Percentiles rank a stretch among this genome's conserved stretches.
phyloP scores from a whole-genome alignment of 2,329 filamentous ascomycete genomes.

The Cercospora janseana region DNA sequence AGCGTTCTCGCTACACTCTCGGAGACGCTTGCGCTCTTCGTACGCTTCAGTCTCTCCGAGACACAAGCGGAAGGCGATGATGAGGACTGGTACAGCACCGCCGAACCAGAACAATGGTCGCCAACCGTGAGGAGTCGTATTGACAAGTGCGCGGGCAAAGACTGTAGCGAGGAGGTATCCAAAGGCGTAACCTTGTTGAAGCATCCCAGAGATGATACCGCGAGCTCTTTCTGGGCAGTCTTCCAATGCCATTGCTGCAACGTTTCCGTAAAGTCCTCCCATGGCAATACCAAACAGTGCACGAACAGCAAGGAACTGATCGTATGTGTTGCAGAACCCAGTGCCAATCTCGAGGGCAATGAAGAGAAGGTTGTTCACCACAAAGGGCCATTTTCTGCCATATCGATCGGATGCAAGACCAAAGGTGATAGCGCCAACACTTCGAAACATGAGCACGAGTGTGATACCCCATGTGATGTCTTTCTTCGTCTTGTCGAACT shows the following conservation, averaged over 20 bases:
- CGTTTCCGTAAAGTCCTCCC: slow-evolving; percentile 63
- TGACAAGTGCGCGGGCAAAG: slow-evolving; percentile 58
- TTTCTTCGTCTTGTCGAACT: slow-evolving; percentile 54
- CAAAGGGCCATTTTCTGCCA: slow-evolving; percentile 49
- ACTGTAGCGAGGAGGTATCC: slow-evolving; percentile 57
- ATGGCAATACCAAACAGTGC: slow-evolving; percentile 64
- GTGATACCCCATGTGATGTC: slow-evolving; percentile 61
- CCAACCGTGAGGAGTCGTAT: slow-evolving; percentile 78
- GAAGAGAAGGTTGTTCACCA: slow-evolving; percentile 61
- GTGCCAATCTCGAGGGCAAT: slow-evolving; percentile 61
- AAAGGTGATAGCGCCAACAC: slow-evolving; percentile 58
- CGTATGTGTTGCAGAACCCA: slow-evolving; percentile 58
- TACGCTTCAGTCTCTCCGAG: slow-evolving; percentile 78
- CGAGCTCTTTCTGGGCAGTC: slow-evolving; percentile 59
- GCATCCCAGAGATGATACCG: slow-evolving; percentile 60
- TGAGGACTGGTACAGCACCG: slow-evolving; percentile 72
- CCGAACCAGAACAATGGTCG: slow-evolving; percentile 87
- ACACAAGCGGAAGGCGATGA: slow-evolving; percentile 74
- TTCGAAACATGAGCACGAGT: slow-evolving; percentile 60
- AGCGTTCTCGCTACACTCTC: slow-evolving; percentile 59
- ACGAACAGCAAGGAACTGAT: slow-evolving; percentile 58
- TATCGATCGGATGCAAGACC: slow-evolving; percentile 43
- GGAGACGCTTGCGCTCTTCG: slow-evolving; percentile 62
- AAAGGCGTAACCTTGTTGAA: slow-evolving; percentile 64
- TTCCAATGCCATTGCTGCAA: slow-evolving; percentile 61